Evolutionary conservation across 257 asterid species (phyloP).

Genomic region (Buddleja alternifolia): DNA sequence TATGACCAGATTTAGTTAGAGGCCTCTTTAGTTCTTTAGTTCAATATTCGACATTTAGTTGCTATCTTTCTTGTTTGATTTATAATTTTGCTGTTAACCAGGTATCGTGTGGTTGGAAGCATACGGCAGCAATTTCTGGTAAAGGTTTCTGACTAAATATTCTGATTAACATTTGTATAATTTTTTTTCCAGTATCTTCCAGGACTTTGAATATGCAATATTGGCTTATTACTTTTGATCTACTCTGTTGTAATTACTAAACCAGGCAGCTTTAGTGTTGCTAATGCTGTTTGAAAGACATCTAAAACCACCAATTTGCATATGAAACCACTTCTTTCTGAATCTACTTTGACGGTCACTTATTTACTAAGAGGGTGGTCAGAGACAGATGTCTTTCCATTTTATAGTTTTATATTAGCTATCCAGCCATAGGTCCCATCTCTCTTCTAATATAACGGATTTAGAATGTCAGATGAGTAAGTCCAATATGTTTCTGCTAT

Average conservation of each 20-base stretch:
- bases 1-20: conserved; percentile 6
- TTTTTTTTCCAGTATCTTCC: not conserved
- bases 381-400: too few relatives aligned
- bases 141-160: conserved; percentile 33
- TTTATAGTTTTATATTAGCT: not conserved
- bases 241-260: not conserved
- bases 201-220: not conserved
- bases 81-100: conserved; percentile 33
- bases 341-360: too few relatives aligned
- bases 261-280: not conserved
- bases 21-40: not conserved
- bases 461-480: not conserved
- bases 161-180: conserved; percentile 3
- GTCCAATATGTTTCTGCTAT: not conserved
- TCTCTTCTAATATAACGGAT: not conserved
- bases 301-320: not conserved
- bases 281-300: not conserved
- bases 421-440: conserved; percentile 5
- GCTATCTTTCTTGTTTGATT: conserved; percentile 6
- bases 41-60: not conserved
- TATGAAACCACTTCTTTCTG: not conserved
- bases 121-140: conserved; percentile 97
- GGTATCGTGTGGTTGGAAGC: conserved; percentile 99
- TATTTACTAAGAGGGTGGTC: too few relatives aligned
- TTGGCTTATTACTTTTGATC: not conserved